Evolutionary conservation across 2,329 filamentous ascomycete genomes (phyloP), one percentile per base, ranked within the genome.

Genomic region (Rhynchosporium agropyri): DNA sequence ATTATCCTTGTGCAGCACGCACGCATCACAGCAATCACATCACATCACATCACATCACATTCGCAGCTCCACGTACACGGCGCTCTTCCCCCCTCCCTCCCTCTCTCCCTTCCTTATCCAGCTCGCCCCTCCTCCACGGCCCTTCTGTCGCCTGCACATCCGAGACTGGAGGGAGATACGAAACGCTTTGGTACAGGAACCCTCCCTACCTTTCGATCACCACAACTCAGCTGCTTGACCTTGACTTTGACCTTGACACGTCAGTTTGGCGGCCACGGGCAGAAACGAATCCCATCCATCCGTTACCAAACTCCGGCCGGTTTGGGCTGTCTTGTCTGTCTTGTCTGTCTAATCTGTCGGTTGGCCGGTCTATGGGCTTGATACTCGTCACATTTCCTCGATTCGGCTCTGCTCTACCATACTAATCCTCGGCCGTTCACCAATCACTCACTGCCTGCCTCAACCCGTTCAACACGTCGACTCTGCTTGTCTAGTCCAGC

Each of bases 141-240:
- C 33, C 33, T 5, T 36, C 33, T 36, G 33, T 36, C 33, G 33
- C 33, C 58, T 57, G 55, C 45, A 63, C 58, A 66, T 71, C 69
- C 69, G 69, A 71, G 69, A 71, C 68, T 51, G 26, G 29, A 56
- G 38, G 53, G n/a, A 45, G 28, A 60, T 63, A 66, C 69, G 69
- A 60, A 64, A 66, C 69, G 69, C 70, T 68, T 68, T 65, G 69
- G 68, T 64, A 46, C 20, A 20, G 20, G 20, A 20, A 20, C 20
- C 20, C 20, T 20, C 20, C 20, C 20, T 20, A 20, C 51, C 68
- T 66, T 68, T 64, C 53, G 46, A 61, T 58, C 64, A 58, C 20
- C 1, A 20, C 20, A 48, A 53, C 29, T 62, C 61, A 65, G 63
- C 58, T 63, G 54, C 63, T 65, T 70, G 20, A 20, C 20, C 20